These are phyloP conservation scores for Mentha longifolia DNA, from an alignment of 257 asterid genomes.

Conservation along the genomic window DNA sequence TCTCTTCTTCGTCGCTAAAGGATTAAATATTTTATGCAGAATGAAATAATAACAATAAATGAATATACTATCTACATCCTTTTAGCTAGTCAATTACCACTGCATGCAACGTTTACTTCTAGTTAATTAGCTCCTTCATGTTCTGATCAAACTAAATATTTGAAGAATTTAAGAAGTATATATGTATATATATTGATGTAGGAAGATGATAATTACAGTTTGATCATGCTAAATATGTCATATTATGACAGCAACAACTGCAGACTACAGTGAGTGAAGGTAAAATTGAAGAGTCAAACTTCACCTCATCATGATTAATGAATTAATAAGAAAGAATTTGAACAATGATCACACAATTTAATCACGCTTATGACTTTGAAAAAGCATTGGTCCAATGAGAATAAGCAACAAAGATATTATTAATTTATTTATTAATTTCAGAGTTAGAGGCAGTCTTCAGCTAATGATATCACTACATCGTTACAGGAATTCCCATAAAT, in stretches of 20 bases:
- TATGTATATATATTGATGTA: neutral
- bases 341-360: neutral
- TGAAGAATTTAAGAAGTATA: neutral
- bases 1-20: neutral
- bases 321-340: neutral
- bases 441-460: slow-evolving; percentile 7
- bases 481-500: neutral
- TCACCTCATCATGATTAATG: slow-evolving; percentile 2
- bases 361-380: slow-evolving; percentile 37
- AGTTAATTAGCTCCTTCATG: neutral
- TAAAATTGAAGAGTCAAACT: slow-evolving; percentile 23
- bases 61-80: no score
- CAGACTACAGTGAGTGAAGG: neutral
- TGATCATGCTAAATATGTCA: neutral
- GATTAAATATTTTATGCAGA: no score
- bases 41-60: neutral
- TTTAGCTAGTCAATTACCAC: neutral
- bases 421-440: neutral
- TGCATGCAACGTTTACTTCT: neutral
- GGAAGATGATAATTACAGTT: neutral
- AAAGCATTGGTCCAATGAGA: neutral
- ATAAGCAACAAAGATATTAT: neutral
- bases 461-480: slow-evolving; percentile 27
- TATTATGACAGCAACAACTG: slow-evolving; percentile 9
- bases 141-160: neutral